A percentile compares a stretch with the other conserved stretches of the same genome.
phyloP scores from a whole-genome alignment of 2,329 filamentous ascomycete genomes.

The Tolypocladium nubicola region DNA sequence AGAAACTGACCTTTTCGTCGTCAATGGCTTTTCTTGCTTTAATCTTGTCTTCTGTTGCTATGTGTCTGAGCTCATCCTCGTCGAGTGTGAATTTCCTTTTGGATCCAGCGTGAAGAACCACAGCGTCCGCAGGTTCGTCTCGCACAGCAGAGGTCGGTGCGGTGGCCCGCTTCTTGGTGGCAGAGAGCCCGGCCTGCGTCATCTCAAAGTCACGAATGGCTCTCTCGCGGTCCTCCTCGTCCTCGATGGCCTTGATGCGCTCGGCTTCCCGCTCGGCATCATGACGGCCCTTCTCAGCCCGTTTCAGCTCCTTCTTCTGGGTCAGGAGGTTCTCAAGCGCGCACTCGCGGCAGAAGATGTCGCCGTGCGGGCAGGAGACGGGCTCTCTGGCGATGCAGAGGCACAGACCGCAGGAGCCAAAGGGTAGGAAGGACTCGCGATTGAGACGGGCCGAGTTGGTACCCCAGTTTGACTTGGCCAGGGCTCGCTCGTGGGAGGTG shows the following conservation, averaged over 20 bases:
- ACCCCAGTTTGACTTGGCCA: slow-evolving; percentile 75
- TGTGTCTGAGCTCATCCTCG: slow-evolving; percentile 61
- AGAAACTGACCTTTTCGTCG: slow-evolving; percentile 52
- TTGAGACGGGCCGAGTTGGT: slow-evolving; percentile 72
- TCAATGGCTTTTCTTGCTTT: slow-evolving; percentile 62
- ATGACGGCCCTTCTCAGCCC: slow-evolving; percentile 57
- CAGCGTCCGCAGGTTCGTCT: background rate
- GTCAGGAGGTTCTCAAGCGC: slow-evolving; percentile 82
- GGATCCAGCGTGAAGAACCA: slow-evolving; percentile 11
- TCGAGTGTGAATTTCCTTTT: slow-evolving; percentile 72
- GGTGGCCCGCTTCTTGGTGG: slow-evolving; percentile 28
- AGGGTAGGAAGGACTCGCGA: slow-evolving; percentile 85
- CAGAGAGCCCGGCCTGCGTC: slow-evolving; percentile 60
- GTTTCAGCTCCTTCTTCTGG: slow-evolving; percentile 84
- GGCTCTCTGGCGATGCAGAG: slow-evolving; percentile 72
- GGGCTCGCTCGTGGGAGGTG: slow-evolving; percentile 78
- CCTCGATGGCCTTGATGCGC: slow-evolving; percentile 47
- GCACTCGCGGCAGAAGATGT: slow-evolving; percentile 93
- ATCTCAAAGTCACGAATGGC: slow-evolving; percentile 77
- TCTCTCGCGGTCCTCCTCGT: slow-evolving; percentile 59
- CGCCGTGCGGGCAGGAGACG: slow-evolving; percentile 72
- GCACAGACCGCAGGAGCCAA: slow-evolving; percentile 81
- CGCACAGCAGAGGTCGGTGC: background rate
- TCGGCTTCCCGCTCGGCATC: slow-evolving; percentile 49
- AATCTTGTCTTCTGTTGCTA: slow-evolving; percentile 58